phyloP scores from a whole-genome alignment of 2,329 filamentous ascomycete genomes.

The Xylariaceae sp. region DNA sequence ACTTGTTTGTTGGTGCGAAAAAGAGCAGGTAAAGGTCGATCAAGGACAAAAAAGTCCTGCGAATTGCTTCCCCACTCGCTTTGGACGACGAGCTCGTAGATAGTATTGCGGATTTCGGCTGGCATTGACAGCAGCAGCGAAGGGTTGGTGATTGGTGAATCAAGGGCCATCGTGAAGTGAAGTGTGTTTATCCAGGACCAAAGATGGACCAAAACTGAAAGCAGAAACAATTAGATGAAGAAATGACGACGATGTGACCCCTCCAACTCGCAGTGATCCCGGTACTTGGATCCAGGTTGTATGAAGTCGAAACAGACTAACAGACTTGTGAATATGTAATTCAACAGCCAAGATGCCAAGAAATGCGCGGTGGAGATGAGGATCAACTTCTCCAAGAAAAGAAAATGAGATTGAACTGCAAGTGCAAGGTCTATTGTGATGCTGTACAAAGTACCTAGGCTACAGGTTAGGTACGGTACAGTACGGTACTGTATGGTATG shows the following conservation, averaged over 20 bases:
- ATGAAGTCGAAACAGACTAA: too few relatives aligned
- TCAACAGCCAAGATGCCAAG: conserved; percentile 14
- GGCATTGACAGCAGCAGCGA: conserved; percentile 16
- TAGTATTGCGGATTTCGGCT: conserved; percentile 26
- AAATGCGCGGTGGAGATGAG: conserved; percentile 8
- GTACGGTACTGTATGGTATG: too few relatives aligned
- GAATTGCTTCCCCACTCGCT: conserved; percentile 24
- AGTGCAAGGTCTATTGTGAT: too few relatives aligned
- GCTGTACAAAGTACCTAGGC: too few relatives aligned
- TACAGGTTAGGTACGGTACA: too few relatives aligned
- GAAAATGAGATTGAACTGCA: background rate
- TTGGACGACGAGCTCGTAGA: conserved; percentile 23
- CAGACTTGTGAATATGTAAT: background rate
- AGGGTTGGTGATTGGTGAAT: background rate
- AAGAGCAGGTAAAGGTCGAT: conserved; percentile 29
- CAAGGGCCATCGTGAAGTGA: conserved; percentile 12
- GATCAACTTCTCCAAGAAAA: background rate
- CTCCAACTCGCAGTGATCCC: too few relatives aligned
- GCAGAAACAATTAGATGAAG: too few relatives aligned
- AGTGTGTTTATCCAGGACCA: too few relatives aligned
- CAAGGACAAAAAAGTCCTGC: conserved; percentile 25
- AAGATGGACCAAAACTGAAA: background rate
- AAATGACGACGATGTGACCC: too few relatives aligned
- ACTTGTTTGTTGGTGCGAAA: conserved; percentile 28
- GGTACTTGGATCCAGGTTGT: too few relatives aligned